Percentiles rank a stretch among this genome's conserved stretches.
phyloP scores from a whole-genome alignment of 306 rosid genomes.

The apple (Malus domestica) region DNA sequence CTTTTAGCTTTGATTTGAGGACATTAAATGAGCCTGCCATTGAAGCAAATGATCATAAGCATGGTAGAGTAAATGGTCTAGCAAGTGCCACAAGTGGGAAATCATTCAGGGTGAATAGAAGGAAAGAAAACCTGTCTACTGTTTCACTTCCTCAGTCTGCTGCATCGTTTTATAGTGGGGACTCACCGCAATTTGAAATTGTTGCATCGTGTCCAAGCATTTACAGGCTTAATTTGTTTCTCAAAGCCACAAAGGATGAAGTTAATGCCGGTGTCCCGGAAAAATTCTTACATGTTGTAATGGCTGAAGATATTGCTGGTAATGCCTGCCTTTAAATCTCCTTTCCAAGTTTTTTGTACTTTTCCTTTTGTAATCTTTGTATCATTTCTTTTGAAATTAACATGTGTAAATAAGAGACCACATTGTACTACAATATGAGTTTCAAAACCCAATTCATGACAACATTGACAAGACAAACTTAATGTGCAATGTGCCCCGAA shows the following conservation, averaged over 20 bases:
- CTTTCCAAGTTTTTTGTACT: neutral
- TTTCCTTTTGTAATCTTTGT: neutral
- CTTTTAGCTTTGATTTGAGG: constrained; percentile 13
- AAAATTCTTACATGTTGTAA: constrained; percentile 64
- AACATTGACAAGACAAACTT: neutral
- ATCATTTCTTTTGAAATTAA: neutral
- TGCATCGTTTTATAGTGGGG: constrained; percentile 55
- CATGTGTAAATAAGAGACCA: neutral
- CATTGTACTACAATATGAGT: neutral
- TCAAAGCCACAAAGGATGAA: constrained; percentile 60
- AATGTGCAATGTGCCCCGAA: neutral
- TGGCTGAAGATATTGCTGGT: constrained; percentile 60
- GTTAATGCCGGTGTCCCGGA: constrained; percentile 70
- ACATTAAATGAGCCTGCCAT: constrained; percentile 18
- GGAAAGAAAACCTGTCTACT: constrained; percentile 36
- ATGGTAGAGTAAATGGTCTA: constrained; percentile 8
- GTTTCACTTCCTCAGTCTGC: constrained; percentile 67
- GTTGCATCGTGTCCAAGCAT: constrained; percentile 59
- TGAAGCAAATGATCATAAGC: constrained; percentile 25
- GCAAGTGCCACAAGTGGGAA: constrained; percentile 24
- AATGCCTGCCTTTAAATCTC: constrained; percentile 9
- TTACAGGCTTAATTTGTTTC: constrained; percentile 46
- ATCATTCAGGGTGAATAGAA: constrained; percentile 35
- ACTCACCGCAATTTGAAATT: constrained; percentile 57
- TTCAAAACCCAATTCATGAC: neutral